phyloP scores from a whole-genome alignment of 192 early-diverging fungal genomes.

The Coemansia sp. region DNA sequence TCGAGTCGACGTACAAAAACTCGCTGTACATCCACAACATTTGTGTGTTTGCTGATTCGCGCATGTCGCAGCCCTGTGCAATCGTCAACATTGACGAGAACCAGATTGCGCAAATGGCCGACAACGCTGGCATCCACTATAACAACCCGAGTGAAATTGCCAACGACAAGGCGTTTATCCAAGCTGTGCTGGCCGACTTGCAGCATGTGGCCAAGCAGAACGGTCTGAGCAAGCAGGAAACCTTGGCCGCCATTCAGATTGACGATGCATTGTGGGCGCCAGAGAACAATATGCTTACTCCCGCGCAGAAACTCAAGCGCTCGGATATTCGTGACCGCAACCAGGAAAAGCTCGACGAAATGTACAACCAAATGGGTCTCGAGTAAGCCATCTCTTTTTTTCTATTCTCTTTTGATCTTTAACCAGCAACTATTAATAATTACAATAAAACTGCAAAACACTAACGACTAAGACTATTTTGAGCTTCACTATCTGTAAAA shows the following conservation, averaged over 20 bases:
- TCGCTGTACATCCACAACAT: slow-evolving; percentile 73
- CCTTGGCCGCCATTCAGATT: slow-evolving; percentile 66
- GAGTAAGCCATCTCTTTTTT: background rate
- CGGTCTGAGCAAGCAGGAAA: slow-evolving; percentile 74
- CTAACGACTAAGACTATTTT: too few species aligned
- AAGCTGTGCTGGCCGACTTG: slow-evolving; percentile 19
- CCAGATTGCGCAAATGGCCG: background rate
- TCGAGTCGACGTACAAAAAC: slow-evolving; percentile 87
- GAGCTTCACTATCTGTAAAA: too few species aligned
- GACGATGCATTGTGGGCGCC: slow-evolving; percentile 86
- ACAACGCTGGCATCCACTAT: background rate
- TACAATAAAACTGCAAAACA: too few species aligned
- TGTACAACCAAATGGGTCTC: slow-evolving; percentile 57
- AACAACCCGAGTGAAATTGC: slow-evolving; percentile 28
- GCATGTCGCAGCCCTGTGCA: slow-evolving; percentile 70
- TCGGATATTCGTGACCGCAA: slow-evolving; percentile 70
- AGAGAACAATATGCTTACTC: slow-evolving; percentile 84
- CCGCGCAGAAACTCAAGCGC: slow-evolving; percentile 89
- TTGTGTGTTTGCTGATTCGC: slow-evolving; percentile 73
- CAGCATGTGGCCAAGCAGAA: slow-evolving; percentile 60
- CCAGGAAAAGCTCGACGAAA: slow-evolving; percentile 28
- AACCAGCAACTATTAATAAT: too few species aligned
- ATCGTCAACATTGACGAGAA: slow-evolving; percentile 63
- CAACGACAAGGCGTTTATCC: background rate
- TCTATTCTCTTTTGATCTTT: background rate